Conservation (phyloP, 768 basidiomycete species). For the Suillus paluster region DNA sequence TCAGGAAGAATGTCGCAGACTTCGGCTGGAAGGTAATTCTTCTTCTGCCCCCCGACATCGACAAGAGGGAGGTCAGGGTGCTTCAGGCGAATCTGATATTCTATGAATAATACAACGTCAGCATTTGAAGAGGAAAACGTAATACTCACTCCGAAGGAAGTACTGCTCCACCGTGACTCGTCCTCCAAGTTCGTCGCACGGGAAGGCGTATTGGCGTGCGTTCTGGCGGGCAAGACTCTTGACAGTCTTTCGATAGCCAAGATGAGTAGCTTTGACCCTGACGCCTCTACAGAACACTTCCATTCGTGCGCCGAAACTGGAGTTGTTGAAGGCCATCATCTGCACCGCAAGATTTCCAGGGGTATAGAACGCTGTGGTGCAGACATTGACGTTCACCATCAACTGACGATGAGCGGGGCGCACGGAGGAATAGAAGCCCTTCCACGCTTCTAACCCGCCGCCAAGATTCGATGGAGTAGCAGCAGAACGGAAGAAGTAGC, state of each 20-base stretch:
- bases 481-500: constrained; percentile 52
- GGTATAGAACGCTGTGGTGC: constrained; percentile 51
- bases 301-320: constrained; percentile 62
- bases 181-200: constrained; percentile 42
- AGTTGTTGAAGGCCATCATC: constrained; percentile 45
- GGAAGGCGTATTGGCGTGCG: constrained; percentile 45
- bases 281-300: constrained; percentile 69
- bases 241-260: constrained; percentile 78
- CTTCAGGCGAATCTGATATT: constrained; percentile 45
- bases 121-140: not conserved
- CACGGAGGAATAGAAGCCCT: constrained; percentile 49
- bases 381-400: constrained; percentile 62
- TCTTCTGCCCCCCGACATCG: constrained; percentile 51
- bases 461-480: constrained; percentile 40
- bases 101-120: constrained; percentile 27
- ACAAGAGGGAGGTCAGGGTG: constrained; percentile 49
- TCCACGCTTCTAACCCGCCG: constrained; percentile 64
- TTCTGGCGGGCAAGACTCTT: constrained; percentile 51
- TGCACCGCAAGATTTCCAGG: constrained; percentile 48
- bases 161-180: constrained; percentile 51
- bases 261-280: constrained; percentile 66
- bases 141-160: constrained; percentile 48
- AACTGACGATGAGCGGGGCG: constrained; percentile 46
- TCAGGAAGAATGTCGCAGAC: constrained; percentile 51
- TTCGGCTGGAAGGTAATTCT: constrained; percentile 50